Evolutionary conservation across 225 moss, liverwort and hornwort genomes (phyloP).

Genomic region (Thuidium tamariscinum): DNA sequence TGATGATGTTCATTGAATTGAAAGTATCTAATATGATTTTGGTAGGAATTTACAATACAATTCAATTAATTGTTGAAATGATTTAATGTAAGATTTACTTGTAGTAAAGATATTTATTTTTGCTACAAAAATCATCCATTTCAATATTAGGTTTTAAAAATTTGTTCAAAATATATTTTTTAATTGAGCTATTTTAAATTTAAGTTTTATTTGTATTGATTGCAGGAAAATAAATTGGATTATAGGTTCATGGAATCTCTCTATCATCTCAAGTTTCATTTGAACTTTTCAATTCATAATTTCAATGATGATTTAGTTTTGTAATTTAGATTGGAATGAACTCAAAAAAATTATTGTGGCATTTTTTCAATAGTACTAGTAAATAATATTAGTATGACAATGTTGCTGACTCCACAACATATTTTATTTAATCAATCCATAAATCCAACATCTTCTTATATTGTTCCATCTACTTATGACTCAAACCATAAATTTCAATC

Average conservation of each 20-base stretch:
- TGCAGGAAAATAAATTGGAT: background rate
- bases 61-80: background rate
- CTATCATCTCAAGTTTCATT: background rate
- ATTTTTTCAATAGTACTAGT: background rate
- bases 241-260: background rate
- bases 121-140: background rate
- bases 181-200: background rate
- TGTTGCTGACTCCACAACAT: constrained; percentile 15
- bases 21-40: background rate
- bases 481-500: background rate
- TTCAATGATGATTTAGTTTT: background rate
- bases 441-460: background rate
- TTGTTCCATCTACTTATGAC: background rate
- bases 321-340: background rate
- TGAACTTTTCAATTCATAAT: background rate
- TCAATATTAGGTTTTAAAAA: background rate
- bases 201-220: background rate
- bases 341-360: background rate
- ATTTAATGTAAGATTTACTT: background rate
- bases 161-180: background rate
- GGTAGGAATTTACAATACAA: background rate
- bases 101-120: too few species aligned
- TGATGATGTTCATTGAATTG: too few species aligned
- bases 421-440: background rate
- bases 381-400: constrained; percentile 7